phyloP scores from a whole-genome alignment of 2,329 filamentous ascomycete species.

The Ascochyta koolunga region DNA sequence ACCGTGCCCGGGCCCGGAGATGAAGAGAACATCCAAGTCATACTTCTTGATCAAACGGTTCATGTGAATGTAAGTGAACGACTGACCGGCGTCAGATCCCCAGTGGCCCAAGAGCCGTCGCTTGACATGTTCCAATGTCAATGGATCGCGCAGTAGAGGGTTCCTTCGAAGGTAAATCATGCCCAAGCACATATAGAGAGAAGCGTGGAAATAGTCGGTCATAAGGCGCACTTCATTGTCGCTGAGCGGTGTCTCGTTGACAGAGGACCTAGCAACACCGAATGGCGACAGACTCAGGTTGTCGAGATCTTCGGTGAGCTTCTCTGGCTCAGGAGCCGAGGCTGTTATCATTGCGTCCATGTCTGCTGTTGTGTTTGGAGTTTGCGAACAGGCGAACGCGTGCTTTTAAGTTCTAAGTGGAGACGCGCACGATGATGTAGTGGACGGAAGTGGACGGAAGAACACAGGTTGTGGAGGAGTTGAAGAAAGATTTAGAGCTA shows the following conservation, averaged over 20 bases:
- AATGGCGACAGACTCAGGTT: constrained; percentile 61
- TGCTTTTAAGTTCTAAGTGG: constrained; percentile 7
- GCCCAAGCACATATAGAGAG: constrained; percentile 75
- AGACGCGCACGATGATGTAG: constrained; percentile 14
- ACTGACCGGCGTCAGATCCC: constrained; percentile 79
- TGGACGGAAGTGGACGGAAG: constrained; percentile 9
- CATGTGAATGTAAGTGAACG: constrained; percentile 82
- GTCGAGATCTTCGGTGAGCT: constrained; percentile 36
- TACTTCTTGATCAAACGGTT: constrained; percentile 84
- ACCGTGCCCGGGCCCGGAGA: constrained; percentile 79
- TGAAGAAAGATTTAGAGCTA: background rate
- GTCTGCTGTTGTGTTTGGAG: constrained; percentile 6
- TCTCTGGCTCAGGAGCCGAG: constrained; percentile 31
- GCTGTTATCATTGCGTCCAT: constrained; percentile 35
- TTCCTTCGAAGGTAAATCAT: constrained; percentile 83
- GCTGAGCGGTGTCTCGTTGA: constrained; percentile 65
- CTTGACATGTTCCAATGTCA: constrained; percentile 75
- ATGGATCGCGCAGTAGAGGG: constrained; percentile 71
- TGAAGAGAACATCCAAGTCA: constrained; percentile 72
- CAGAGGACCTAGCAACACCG: constrained; percentile 68
- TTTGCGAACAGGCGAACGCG: constrained; percentile 1
- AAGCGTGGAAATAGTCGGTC: constrained; percentile 76
- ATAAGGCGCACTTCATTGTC: constrained; percentile 71
- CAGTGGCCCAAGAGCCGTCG: constrained; percentile 77
- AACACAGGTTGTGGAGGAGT: constrained; percentile 8